Base-by-base conservation (phyloP, 805 yeast genomes). In the Yarrowia sp. region DNA sequence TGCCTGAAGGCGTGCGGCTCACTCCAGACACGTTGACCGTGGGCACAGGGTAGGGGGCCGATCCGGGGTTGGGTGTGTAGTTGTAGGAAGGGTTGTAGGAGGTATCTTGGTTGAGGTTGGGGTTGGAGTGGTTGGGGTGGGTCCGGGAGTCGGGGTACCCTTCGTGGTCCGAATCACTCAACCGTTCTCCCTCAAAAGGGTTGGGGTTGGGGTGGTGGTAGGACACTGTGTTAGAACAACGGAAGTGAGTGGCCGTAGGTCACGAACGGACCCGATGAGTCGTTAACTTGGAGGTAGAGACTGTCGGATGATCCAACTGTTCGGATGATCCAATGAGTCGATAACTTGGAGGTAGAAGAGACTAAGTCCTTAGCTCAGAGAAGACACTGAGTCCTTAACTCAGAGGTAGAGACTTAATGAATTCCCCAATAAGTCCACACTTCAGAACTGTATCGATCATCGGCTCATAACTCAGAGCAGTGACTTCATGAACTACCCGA, bases 131-230 rank as follows among this genome's bases (percentile, higher is more conserved):
- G 55, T 34, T 17, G 30, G 39, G 39, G 30, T n/a, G 40, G 40
- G 17, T 3, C 6, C 30, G 30, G 3, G 30, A 24, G 19, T 4
- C 4, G 33, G 19, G n/a, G 20, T n/a, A n/a, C n/a, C n/a, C n/a
- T n/a, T 30, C 63, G 24, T 50, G 15, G 17, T 55, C 63, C 8
- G 61, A 40, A 5, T 55, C 63, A 17, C 39, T 24, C 39, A 55
- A 30, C 20, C 47, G 46, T 3, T 42, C 63, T 9, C 47, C 38
- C 10, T 55, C 63, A 13, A 55, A 55, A 10, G 63, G 63, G 38
- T 55, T 55, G 43, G 43, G 47, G 52, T 47, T 47, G 20, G 63
- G 63, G 63, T 43, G 46, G 33, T 55, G 63, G 47, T 55, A 55
- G 1, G 63, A 55, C 63, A 55, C 47, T 40, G 63, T 3, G 47